A percentile compares a stretch with the other conserved stretches of the same genome.
phyloP scores from a whole-genome alignment of 805 yeast genomes.

The Metschnikowia cubensis region DNA sequence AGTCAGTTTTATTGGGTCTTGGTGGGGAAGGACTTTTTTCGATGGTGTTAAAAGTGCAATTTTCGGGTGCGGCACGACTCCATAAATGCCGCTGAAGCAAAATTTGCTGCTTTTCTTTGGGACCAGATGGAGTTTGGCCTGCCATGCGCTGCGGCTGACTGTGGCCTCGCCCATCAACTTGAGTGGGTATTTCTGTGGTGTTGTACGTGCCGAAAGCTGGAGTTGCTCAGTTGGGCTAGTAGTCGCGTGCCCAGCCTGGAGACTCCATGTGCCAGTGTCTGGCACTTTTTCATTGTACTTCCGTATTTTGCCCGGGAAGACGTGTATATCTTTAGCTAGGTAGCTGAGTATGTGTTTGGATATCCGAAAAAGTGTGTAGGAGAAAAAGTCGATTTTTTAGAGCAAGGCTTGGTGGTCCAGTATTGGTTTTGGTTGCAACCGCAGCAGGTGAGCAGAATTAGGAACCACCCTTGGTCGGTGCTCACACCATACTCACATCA shows the following conservation, averaged over 20 bases:
- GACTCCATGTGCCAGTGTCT: background rate
- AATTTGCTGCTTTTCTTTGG: too few relatives aligned
- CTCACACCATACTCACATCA: background rate
- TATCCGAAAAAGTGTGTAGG: too few relatives aligned
- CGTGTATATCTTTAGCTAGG: too few relatives aligned
- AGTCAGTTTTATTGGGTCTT: background rate
- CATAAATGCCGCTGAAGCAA: background rate
- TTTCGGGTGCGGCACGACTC: constrained; percentile 15
- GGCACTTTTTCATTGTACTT: background rate
- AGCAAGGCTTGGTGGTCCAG: background rate
- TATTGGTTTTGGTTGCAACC: background rate
- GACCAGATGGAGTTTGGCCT: background rate
- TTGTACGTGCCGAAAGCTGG: background rate
- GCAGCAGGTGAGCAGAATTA: background rate
- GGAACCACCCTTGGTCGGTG: background rate
- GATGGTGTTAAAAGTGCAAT: constrained; percentile 5
- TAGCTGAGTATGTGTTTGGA: too few relatives aligned
- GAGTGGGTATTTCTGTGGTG: background rate
- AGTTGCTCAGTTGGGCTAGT: background rate
- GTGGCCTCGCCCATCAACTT: background rate
- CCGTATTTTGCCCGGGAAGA: background rate
- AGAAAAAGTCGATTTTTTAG: too few relatives aligned
- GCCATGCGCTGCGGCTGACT: too few relatives aligned
- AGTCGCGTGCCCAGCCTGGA: background rate
- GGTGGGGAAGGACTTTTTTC: constrained; percentile 2